phyloP scores from a whole-genome alignment of 306 rosid species.

The Luffa aegyptiaca region DNA sequence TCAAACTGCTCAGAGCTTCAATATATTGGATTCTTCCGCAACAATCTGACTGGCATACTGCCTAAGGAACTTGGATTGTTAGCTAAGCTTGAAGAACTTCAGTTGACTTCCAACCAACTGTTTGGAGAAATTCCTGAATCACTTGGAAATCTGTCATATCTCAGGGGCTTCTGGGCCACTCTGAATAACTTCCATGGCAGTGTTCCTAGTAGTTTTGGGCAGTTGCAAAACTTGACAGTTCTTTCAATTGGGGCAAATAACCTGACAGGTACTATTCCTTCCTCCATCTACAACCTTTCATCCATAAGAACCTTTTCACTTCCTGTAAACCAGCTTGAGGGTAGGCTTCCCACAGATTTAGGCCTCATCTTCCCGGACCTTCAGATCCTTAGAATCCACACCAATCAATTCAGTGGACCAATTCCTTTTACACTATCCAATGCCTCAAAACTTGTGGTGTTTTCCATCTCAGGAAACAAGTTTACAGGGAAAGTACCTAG shows the following conservation, averaged over 20 bases:
- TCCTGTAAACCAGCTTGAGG: not conserved
- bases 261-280: conserved; percentile 14
- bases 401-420: conserved; percentile 10
- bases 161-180: not conserved
- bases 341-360: conserved; percentile 18
- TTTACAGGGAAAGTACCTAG: conserved; percentile 19
- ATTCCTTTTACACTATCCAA: conserved; percentile 16
- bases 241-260: not conserved
- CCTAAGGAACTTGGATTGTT: not conserved
- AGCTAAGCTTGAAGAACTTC: not conserved
- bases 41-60: conserved; percentile 7
- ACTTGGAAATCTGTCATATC: conserved; percentile 17
- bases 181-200: conserved; percentile 12
- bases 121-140: conserved; percentile 16
- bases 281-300: conserved; percentile 18
- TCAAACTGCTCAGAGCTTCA: conserved; percentile 13
- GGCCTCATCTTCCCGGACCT: conserved; percentile 16
- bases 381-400: not conserved
- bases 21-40: not conserved
- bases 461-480: not conserved
- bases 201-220: conserved; percentile 18
- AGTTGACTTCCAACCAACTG: not conserved
- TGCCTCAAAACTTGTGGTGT: not conserved
- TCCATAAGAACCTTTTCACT: not conserved
- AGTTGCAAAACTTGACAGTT: not conserved